Percentiles rank a stretch among this genome's conserved stretches.
Conservation (phyloP, 1,284 basidiomycete genomes). For the Cystobasidium slooffiae region DNA sequence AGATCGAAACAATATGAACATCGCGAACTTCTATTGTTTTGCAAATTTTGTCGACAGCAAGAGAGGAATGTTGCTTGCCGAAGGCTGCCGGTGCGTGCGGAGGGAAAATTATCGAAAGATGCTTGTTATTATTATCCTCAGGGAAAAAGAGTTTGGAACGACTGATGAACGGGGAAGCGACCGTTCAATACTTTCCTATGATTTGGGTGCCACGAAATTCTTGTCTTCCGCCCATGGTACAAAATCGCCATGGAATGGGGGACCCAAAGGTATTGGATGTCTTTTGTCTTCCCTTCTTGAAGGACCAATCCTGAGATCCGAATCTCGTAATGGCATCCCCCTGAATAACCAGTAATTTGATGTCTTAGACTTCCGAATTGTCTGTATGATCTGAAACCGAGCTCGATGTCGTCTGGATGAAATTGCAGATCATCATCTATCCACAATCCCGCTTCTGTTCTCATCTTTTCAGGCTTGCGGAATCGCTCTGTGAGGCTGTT, state of each 20-base stretch:
- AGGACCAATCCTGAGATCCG: slow-evolving; percentile 26
- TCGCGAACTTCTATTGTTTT: too few species aligned
- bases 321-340: slow-evolving; percentile 33
- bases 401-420: slow-evolving; percentile 30
- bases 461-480: slow-evolving; percentile 25
- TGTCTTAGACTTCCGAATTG: slow-evolving; percentile 29
- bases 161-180: not conserved
- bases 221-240: slow-evolving; percentile 30
- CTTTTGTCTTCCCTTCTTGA: slow-evolving; percentile 20
- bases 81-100: too few species aligned
- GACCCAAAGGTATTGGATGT: slow-evolving; percentile 11
- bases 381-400: slow-evolving; percentile 27
- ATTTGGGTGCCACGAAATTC: slow-evolving; percentile 23
- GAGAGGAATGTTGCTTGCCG: too few species aligned
- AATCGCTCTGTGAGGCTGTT: slow-evolving; percentile 42
- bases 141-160: not conserved
- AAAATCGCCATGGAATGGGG: slow-evolving; percentile 18
- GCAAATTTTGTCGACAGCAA: too few species aligned
- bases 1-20: too few species aligned
- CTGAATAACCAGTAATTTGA: slow-evolving; percentile 32
- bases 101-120: too few species aligned
- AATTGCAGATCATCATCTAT: slow-evolving; percentile 40
- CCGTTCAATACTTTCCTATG: too few species aligned
- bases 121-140: too few species aligned
- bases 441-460: slow-evolving; percentile 35